Conservation (phyloP, 345 rosid species). For the Camelina hispida region DNA sequence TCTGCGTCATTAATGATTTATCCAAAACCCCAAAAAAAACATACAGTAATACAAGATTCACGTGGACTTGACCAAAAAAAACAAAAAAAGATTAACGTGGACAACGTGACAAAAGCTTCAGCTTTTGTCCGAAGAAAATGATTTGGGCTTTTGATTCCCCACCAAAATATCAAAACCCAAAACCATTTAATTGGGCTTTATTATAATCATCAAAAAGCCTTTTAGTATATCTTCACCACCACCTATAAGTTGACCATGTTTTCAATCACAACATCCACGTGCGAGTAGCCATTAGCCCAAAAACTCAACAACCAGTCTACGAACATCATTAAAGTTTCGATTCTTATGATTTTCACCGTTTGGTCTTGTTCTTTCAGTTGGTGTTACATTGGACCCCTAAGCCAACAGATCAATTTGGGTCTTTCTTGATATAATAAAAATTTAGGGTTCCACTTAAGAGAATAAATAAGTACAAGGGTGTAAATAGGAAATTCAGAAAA, state of each 20-base stretch:
- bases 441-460: not conserved
- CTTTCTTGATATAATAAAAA: not conserved
- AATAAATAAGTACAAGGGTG: not conserved
- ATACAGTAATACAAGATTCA: not conserved
- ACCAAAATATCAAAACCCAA: not conserved
- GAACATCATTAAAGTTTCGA: not conserved
- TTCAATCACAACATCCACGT: constrained; percentile 39
- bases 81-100: constrained; percentile 8
- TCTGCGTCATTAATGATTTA: constrained; percentile 24
- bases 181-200: constrained; percentile 24
- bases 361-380: not conserved
- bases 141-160: constrained; percentile 30
- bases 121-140: not conserved
- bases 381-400: not conserved
- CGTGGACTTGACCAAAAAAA: not conserved
- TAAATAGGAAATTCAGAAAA: not conserved
- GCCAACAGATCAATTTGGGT: not conserved
- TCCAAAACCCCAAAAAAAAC: not conserved
- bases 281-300: constrained; percentile 14
- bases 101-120: constrained; percentile 24
- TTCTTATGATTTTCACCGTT: not conserved
- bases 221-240: constrained; percentile 4
- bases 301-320: constrained; percentile 37
- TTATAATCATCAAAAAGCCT: not conserved
- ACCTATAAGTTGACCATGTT: constrained; percentile 31